Evolutionary conservation across 305 asterid genomes (phyloP), one percentile per base, ranked within the genome.

Genomic region (Fraxinus ornus): DNA sequence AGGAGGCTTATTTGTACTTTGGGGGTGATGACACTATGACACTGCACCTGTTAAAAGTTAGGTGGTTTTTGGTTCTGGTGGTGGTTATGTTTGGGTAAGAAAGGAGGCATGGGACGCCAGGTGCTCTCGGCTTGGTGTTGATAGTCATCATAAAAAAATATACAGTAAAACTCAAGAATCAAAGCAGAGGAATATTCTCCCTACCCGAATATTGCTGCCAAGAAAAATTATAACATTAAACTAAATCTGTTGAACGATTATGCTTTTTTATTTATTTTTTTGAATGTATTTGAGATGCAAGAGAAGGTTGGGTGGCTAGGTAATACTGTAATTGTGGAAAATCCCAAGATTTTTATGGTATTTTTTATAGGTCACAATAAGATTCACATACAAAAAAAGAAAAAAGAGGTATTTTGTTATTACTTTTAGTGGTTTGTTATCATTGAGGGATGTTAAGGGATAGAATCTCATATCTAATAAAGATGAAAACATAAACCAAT

Each of bases 211-310:
- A 10, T 4, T 19, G 71, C n/a, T 64, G 73, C 73, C 17, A 64
- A 64, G 73, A 21, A 22, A 55, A 24, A 21, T 64, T 64, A 64
- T 8, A 24, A 4, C 35, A 7, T 64, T 24, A 4, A 8, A 62
- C 24, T 19, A 62, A 62, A 62, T 62, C 30, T 19, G 26, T 60
- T 62, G 8, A 24, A 60, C 4, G 22, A 21, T 60, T 1, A 19
- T 55, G 66, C 10, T 57, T n/a, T 19, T n/a, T 57, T 1, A 26
- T 1, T 55, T 17, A 0, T 3, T 19, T 19, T 4, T 19, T 55
- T 10, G 5, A 12, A 73, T 79, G 39, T 74, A 30, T 57, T 74
- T 79, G 78, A 49, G 26, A 33, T 64, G 78, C 76, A 66, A 80
- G 33, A 32, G 8, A 39, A 41, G 73, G 3, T 41, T 36, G n/a